These are phyloP conservation scores for Silene uniflora DNA, from an alignment of 148 eudicot genomes.

Conservation along the genomic window DNA sequence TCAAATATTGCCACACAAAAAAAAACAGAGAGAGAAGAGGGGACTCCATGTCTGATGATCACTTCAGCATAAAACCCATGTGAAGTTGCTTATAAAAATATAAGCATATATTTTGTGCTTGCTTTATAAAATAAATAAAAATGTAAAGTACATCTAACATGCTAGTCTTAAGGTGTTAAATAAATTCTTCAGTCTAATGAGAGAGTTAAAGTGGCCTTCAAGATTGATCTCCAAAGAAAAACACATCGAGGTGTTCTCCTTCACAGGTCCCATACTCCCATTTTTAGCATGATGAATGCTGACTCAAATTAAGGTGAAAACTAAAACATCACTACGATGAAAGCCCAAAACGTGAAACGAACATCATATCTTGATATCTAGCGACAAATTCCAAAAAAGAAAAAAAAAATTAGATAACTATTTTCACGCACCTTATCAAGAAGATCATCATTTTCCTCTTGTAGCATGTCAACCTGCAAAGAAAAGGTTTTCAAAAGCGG, in stretches of 20 bases:
- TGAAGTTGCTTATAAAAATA: background rate
- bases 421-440: conserved; percentile 64
- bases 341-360: background rate
- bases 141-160: background rate
- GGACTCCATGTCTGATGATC: background rate
- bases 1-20: conserved; percentile 26
- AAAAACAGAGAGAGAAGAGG: conserved; percentile 1
- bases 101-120: background rate
- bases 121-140: background rate
- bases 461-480: conserved; percentile 95
- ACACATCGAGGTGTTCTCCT: background rate
- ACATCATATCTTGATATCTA: background rate
- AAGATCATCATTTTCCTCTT: conserved; percentile 86
- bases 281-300: background rate
- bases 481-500: background rate
- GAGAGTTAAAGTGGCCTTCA: background rate
- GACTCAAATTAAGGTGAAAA: background rate
- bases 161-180: background rate
- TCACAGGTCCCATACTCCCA: background rate
- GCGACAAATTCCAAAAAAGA: background rate
- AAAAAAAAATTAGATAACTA: background rate
- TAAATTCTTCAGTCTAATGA: background rate
- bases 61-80: background rate
- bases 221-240: background rate
- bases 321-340: background rate